phyloP scores from a whole-genome alignment of 768 basidiomycete genomes.

The Hypholoma sublateritium region DNA sequence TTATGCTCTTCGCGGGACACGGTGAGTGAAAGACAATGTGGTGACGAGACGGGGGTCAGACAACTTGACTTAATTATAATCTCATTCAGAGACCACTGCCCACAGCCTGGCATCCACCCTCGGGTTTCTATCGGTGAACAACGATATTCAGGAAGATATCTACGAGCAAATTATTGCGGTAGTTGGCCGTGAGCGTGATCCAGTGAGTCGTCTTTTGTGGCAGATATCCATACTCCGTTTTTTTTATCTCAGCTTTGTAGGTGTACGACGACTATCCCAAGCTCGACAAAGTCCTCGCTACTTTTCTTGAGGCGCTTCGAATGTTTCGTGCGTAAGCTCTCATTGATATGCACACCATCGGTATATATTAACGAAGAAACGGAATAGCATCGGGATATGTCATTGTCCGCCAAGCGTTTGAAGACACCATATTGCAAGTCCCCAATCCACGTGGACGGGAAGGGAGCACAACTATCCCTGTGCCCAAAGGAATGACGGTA shows the following conservation, averaged over 20 bases:
- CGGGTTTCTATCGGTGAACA: slow-evolving; percentile 42
- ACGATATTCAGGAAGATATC: slow-evolving; percentile 48
- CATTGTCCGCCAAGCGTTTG: slow-evolving; percentile 40
- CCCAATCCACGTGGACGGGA: slow-evolving; percentile 41
- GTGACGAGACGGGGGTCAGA: neutral
- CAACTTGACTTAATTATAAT: neutral
- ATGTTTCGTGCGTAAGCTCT: slow-evolving; percentile 48
- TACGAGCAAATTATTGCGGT: slow-evolving; percentile 41
- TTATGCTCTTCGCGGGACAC: slow-evolving; percentile 58
- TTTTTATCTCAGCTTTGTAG: slow-evolving; percentile 16
- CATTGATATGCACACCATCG: too few species aligned
- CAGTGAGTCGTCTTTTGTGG: slow-evolving; percentile 7
- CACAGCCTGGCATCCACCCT: slow-evolving; percentile 46
- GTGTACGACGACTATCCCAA: slow-evolving; percentile 39
- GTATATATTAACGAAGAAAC: too few species aligned
- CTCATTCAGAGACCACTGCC: slow-evolving; percentile 44
- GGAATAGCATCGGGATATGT: slow-evolving; percentile 39
- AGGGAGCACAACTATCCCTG: slow-evolving; percentile 33
- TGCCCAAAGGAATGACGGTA: slow-evolving; percentile 40
- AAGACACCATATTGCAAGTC: slow-evolving; percentile 41
- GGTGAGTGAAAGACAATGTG: slow-evolving; percentile 31
- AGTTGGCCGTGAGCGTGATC: slow-evolving; percentile 26
- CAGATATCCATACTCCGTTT: too few species aligned
- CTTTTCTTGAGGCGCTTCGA: slow-evolving; percentile 42
- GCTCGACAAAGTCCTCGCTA: slow-evolving; percentile 41